Evolutionary conservation across 805 yeast genomes (phyloP).

Genomic region (Jamesozyma hellenica): DNA sequence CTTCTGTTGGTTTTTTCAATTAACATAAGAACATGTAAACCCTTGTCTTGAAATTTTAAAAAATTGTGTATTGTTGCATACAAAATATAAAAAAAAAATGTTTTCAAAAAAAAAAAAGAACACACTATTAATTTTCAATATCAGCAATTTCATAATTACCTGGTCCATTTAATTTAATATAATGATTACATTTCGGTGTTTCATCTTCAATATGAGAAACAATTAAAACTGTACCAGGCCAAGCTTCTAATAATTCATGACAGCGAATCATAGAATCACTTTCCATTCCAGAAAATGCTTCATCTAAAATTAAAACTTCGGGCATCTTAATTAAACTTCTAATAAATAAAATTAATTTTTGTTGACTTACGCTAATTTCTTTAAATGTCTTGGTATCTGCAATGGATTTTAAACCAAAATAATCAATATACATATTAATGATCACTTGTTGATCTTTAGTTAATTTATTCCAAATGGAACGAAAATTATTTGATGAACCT

Average conservation of each 20-base stretch:
- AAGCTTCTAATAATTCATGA: slow-evolving; percentile 39
- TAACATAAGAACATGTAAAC: too few relatives aligned
- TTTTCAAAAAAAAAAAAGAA: not conserved
- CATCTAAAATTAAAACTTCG: slow-evolving; percentile 71
- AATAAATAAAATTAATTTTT: slow-evolving; percentile 65
- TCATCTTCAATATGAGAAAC: slow-evolving; percentile 78
- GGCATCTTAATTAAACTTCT: slow-evolving; percentile 76
- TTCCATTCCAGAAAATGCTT: slow-evolving; percentile 87
- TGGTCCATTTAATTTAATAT: slow-evolving; percentile 27
- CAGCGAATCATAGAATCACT: slow-evolving; percentile 48
- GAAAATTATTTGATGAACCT: slow-evolving; percentile 43
- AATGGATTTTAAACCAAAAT: slow-evolving; percentile 35
- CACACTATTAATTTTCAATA: not conserved
- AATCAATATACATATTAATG: slow-evolving; percentile 35
- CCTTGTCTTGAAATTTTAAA: too few relatives aligned
- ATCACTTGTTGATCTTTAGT: slow-evolving; percentile 29
- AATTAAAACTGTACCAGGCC: slow-evolving; percentile 63
- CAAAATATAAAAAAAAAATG: too few relatives aligned
- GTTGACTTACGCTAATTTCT: slow-evolving; percentile 57
- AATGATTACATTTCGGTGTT: slow-evolving; percentile 58
- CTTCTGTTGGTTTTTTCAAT: too few relatives aligned
- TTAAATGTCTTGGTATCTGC: slow-evolving; percentile 36
- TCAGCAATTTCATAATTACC: slow-evolving; percentile 29
- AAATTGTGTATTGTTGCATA: too few relatives aligned
- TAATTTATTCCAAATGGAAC: slow-evolving; percentile 36